These are phyloP conservation scores for Rhizodiscina lignyota DNA, from an alignment of 495 filamentous ascomycete genomes.

Conservation along the genomic window DNA sequence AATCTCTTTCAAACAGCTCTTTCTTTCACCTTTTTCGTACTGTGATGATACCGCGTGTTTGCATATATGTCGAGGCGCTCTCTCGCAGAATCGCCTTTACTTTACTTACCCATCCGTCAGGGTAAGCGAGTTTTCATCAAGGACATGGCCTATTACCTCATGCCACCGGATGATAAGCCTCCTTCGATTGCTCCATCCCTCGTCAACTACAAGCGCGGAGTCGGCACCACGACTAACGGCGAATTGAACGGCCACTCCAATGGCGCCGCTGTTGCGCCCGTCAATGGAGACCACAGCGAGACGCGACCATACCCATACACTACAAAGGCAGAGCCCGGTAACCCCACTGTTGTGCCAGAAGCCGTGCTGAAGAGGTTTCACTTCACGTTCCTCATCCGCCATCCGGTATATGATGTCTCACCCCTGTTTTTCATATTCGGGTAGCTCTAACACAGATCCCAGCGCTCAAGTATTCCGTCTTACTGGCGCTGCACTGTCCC, in stretches of 20 bases:
- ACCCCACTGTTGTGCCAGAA: slow-evolving; percentile 71
- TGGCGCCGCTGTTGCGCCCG: slow-evolving; percentile 3
- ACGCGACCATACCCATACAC: slow-evolving; percentile 37
- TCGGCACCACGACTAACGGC: slow-evolving; percentile 35
- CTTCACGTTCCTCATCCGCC: slow-evolving; percentile 94
- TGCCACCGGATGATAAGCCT: slow-evolving; percentile 51
- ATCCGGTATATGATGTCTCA: no score
- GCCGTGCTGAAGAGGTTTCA: slow-evolving; percentile 58
- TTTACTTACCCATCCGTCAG: slow-evolving; percentile 26
- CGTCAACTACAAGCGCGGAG: slow-evolving; percentile 39
- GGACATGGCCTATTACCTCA: slow-evolving; percentile 81
- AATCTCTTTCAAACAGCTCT: background rate
- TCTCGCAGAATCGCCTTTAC: slow-evolving; percentile 1
- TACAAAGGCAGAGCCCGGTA: slow-evolving; percentile 39
- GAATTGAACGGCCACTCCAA: no score
- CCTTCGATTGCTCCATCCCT: slow-evolving; percentile 64
- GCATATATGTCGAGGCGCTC: background rate
- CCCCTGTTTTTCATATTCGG: no score
- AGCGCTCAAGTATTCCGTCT: slow-evolving; percentile 64
- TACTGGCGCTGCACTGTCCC: slow-evolving; percentile 95
- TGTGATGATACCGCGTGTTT: no score
- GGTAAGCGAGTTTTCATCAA: slow-evolving; percentile 92
- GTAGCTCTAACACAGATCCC: no score
- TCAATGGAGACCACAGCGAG: background rate
- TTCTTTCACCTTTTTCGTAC: background rate